Percentiles rank a stretch among this genome's conserved stretches.
Evolutionary conservation across 805 yeast species (phyloP).

Genomic region (Yarrowia sp.): DNA sequence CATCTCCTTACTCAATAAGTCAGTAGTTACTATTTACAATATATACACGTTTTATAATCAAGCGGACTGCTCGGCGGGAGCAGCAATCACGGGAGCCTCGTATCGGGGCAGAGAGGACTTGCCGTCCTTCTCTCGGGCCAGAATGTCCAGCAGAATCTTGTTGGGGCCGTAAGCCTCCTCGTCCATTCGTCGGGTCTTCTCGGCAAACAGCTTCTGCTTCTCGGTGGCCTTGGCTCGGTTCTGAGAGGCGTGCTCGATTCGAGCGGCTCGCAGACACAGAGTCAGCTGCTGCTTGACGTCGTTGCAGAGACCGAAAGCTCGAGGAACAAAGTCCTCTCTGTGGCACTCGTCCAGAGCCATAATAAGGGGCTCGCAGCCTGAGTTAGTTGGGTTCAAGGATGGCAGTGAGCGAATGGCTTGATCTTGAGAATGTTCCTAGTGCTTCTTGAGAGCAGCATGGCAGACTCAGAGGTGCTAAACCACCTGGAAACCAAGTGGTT

Average conservation of each 20-base stretch:
- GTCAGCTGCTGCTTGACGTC: constrained; percentile 79
- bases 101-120: constrained; percentile 38
- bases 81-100: constrained; percentile 24
- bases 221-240: constrained; percentile 59
- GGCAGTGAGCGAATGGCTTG: too few relatives aligned
- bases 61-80: constrained; percentile 26
- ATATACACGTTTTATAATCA: constrained; percentile 26
- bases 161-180: constrained; percentile 81
- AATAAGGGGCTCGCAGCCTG: constrained; percentile 80
- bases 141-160: constrained; percentile 35
- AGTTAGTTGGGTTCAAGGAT: constrained; percentile 25
- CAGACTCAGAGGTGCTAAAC: too few relatives aligned
- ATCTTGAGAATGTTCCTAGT: too few relatives aligned
- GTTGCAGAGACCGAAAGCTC: constrained; percentile 84
- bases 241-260: constrained; percentile 66
- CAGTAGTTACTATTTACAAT: constrained; percentile 37
- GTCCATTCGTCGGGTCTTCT: constrained; percentile 64
- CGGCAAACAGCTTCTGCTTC: constrained; percentile 61
- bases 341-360: constrained; percentile 92
- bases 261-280: constrained; percentile 79
- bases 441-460: too few relatives aligned
- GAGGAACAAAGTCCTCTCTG: constrained; percentile 63
- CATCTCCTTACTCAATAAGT: not conserved
- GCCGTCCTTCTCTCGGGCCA: constrained; percentile 38
- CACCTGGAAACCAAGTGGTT: too few relatives aligned